These are phyloP conservation scores for Rhizoctonia solani DNA, from an alignment of 1,284 basidiomycete species.

Conservation along the genomic window DNA sequence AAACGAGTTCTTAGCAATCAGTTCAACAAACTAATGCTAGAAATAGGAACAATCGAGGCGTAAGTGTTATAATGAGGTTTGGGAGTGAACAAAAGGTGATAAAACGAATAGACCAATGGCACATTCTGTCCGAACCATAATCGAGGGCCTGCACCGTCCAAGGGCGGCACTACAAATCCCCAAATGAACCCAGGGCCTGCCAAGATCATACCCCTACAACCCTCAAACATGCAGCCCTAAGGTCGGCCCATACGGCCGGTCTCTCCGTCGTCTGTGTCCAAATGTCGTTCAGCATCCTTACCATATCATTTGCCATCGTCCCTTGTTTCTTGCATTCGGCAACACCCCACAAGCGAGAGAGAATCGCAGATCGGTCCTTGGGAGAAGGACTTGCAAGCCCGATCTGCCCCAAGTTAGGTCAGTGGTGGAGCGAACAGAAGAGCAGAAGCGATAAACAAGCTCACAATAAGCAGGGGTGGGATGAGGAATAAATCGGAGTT, in stretches of 20 bases:
- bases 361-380: background rate
- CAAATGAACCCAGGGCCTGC: too few species aligned
- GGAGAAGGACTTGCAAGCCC: background rate
- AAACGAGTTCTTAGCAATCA: too few species aligned
- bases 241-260: slow-evolving; percentile 5
- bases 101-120: too few species aligned
- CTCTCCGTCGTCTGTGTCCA: background rate
- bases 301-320: background rate
- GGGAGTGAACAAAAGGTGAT: too few species aligned
- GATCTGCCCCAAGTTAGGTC: background rate
- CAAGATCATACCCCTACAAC: too few species aligned
- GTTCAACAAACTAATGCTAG: too few species aligned
- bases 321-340: slow-evolving; percentile 3
- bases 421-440: background rate
- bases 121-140: too few species aligned
- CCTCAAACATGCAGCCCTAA: background rate
- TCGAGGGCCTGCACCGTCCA: too few species aligned
- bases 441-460: background rate
- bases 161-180: background rate
- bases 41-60: too few species aligned
- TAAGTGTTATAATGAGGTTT: too few species aligned
- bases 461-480: background rate
- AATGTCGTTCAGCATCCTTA: background rate
- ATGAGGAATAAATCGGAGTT: background rate
- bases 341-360: background rate